Evolutionary conservation across 129 eudicot genomes (phyloP), one percentile per base, ranked within the genome.

Genomic region (Logfia minima): DNA sequence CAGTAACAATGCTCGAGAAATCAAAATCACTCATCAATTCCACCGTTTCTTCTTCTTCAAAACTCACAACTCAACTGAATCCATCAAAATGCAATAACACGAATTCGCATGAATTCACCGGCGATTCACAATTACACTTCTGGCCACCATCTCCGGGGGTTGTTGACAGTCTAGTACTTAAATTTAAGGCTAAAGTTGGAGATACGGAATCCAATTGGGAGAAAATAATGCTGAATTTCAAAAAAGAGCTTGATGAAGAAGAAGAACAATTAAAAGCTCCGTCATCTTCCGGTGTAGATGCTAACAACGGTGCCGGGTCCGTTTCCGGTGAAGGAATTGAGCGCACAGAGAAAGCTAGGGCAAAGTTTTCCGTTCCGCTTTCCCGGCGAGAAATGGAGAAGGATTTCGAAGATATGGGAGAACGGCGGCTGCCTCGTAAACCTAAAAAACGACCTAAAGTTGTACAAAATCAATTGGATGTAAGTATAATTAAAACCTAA

Each of bases 401-500:
- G 68, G 98, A 93, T 77, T 93, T 88, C 72, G 64, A 79, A 60
- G 87, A 74, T 9, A 82, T 93, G 71, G 85, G 86, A 5, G 90
- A 90, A 2, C 78, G 80, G 28, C 74, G 86, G 48, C 83, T 88
- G 51, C 88, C 90, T 0, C 86, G 96, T 9, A 70, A 91, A 51
- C 97, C 97, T 2, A 89, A 83, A 81, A 93, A 93, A 71, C 76
- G 97, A 13, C 81, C 96, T 6, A 85, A 65, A 78, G 43, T n/a
- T 48, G 75, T 93, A 35, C 98, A 90, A 70, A 90, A 83, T 56
- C 80, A 81, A 70, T 63, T 93, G 72, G 97, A 93, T 82, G 98
- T 93, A 81, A 81, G 80, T 80, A 35, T 39, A 7, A n/a, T 10
- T 11, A 11, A 45, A 45, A 3, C 45, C 45, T 39, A 39, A 39